Conservation (phyloP, 2,329 filamentous ascomycete genomes). For the Emmonsiellopsis sp. region DNA sequence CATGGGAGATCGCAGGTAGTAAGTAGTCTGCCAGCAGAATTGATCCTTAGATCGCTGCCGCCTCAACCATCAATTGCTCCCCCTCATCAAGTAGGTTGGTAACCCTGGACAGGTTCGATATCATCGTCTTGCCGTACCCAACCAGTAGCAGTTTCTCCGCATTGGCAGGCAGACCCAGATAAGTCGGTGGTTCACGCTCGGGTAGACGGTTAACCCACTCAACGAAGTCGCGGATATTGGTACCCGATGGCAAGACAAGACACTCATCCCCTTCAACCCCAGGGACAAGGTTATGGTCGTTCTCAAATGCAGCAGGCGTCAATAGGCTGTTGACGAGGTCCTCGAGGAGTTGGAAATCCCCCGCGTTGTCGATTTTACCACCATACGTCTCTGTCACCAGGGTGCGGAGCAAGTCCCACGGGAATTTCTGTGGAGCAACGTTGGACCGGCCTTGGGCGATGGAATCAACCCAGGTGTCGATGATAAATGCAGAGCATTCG, state of each 20-base stretch:
- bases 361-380: conserved; percentile 90
- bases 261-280: conserved; percentile 50
- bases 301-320: conserved; percentile 82
- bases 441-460: conserved; percentile 81
- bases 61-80: conserved; percentile 76
- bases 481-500: conserved; percentile 92
- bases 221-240: conserved; percentile 75
- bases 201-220: conserved; percentile 86
- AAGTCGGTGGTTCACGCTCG: conserved; percentile 92
- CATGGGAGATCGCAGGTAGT: neutral
- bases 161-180: conserved; percentile 85
- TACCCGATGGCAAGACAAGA: conserved; percentile 69
- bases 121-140: conserved; percentile 75
- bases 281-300: conserved; percentile 80
- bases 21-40: neutral
- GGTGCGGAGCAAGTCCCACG: conserved; percentile 90
- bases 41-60: conserved; percentile 15
- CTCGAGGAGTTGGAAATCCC: conserved; percentile 66
- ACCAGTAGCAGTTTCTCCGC: conserved; percentile 92
- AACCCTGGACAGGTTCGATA: conserved; percentile 74
- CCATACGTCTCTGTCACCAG: conserved; percentile 92
- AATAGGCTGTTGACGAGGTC: conserved; percentile 68
- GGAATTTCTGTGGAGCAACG: conserved; percentile 84
- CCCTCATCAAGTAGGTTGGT: conserved; percentile 86
- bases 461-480: conserved; percentile 86